Base-by-base conservation (phyloP, 495 filamentous ascomycete genomes). In the Aspergillus taichungensis region DNA sequence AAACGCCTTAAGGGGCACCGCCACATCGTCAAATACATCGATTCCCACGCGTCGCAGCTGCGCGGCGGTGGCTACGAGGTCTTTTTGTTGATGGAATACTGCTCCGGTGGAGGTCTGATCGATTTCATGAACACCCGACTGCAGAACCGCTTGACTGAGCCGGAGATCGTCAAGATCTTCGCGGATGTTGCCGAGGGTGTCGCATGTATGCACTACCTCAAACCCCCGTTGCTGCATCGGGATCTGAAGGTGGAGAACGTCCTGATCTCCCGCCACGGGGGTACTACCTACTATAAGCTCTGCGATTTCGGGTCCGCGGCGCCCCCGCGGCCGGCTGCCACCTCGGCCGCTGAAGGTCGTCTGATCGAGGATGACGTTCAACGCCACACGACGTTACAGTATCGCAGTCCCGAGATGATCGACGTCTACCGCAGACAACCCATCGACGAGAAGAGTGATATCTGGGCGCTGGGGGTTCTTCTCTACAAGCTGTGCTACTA, bases 71-170 rank as follows among this genome's bases (percentile, higher is more conserved):
- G 92, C 30, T 98, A 95, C 62, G 92, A 98, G 66, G 92, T 98
- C 35, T 98, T 98, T 67, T 62, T 98, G 54, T 79, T 98, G 45
- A 98, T 98, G 92, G 92, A 98, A 63, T 97, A 83, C 65, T 83
- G 77, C 54, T 64, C 67, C 49, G 83, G 84, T 14, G 92, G 94
- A 51, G 94, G 92, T 27, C 66, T 98, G 56, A 98, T 98, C 61
- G 92, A 98, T 68, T 98, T 97, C 67, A 98, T 98, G 92, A 98
- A 98, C 66, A 98, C 92, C 32, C 80, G 92, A 30, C 69, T 98
- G 50, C 92, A 97, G 66, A 87, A 97, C 62, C 87, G 92, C 34
- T 75, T 98, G 61, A 98, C 90, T 36, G 92, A 98, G 71, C 90
- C 94, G 32, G 92, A 98, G 69, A 89, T 98, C 47, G 72, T 98